Percentiles rank a stretch among this genome's conserved stretches.
Evolutionary conservation across 2,329 filamentous ascomycete species (phyloP).

Genomic region (Arthrobotrys entomopaga): DNA sequence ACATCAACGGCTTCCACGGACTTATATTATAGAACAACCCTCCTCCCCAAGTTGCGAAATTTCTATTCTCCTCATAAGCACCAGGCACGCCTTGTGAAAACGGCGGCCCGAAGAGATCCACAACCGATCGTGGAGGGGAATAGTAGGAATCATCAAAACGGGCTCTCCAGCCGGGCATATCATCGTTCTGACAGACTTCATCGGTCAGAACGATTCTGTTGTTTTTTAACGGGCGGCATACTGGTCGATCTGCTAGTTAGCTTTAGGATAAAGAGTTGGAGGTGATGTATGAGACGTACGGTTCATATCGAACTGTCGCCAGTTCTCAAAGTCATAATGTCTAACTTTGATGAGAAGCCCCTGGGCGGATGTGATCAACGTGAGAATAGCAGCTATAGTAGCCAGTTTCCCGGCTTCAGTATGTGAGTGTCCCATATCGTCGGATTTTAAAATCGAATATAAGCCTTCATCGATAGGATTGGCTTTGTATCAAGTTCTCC

Average conservation of each 20-base stretch:
- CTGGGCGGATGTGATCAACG: background rate
- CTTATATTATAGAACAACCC: conserved; percentile 26
- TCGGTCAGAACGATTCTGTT: conserved; percentile 27
- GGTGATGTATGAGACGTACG: conserved; percentile 17
- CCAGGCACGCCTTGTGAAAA: conserved; percentile 10
- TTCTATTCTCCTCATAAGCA: conserved; percentile 34
- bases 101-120: conserved; percentile 35
- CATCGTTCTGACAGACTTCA: conserved; percentile 30
- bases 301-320: conserved; percentile 14
- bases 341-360: conserved; percentile 32
- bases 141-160: conserved; percentile 2
- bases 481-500: no score
- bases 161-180: conserved; percentile 38
- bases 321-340: conserved; percentile 18
- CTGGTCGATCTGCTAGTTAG: conserved; percentile 13
- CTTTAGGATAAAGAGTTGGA: background rate
- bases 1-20: conserved; percentile 45
- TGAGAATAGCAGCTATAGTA: background rate
- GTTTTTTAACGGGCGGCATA: conserved; percentile 38
- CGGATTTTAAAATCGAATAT: no score
- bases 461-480: no score
- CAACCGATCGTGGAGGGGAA: background rate
- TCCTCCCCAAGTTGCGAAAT: conserved; percentile 28
- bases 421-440: no score
- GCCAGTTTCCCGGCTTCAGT: background rate